phyloP scores from a whole-genome alignment of 805 yeast species.

The Hanseniaspora taiwanica region DNA sequence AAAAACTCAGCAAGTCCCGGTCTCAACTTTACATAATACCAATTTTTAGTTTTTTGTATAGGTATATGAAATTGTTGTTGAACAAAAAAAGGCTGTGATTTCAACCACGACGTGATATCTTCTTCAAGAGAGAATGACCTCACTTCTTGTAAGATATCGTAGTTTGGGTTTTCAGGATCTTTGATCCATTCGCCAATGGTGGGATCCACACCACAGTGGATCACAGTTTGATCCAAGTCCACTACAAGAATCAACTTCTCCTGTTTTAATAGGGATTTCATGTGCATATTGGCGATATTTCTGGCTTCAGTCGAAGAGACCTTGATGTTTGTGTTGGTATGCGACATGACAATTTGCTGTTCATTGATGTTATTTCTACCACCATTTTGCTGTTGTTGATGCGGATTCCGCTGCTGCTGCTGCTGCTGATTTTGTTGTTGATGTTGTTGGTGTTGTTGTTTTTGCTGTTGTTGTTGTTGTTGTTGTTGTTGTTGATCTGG shows the following conservation, averaged over 20 bases:
- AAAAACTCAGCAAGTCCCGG: conserved; percentile 77
- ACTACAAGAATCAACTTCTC: conserved; percentile 79
- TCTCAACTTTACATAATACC: conserved; percentile 86
- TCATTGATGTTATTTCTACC: too few relatives aligned
- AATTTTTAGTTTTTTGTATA: conserved; percentile 34
- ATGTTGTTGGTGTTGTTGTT: background rate
- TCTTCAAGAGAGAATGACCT: conserved; percentile 66
- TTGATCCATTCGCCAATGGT: conserved; percentile 93
- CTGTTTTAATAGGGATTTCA: conserved; percentile 44
- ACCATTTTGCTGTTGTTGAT: too few relatives aligned
- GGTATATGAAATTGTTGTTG: conserved; percentile 45
- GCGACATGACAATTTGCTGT: conserved; percentile 60
- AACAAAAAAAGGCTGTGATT: conserved; percentile 30
- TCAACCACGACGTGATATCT: conserved; percentile 26
- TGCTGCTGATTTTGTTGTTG: background rate
- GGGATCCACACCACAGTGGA: conserved; percentile 96
- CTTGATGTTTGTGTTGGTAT: conserved; percentile 71
- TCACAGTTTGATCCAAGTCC: conserved; percentile 93
- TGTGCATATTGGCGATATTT: conserved; percentile 58
- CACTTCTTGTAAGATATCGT: conserved; percentile 74
- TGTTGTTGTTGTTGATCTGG: background rate
- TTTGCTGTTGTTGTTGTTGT: background rate
- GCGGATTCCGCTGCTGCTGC: background rate
- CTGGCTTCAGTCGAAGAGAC: conserved; percentile 81
- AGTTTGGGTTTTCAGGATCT: conserved; percentile 76